Base-by-base conservation (phyloP, 495 filamentous ascomycete species). In the Lasiosphaeria hispida region DNA sequence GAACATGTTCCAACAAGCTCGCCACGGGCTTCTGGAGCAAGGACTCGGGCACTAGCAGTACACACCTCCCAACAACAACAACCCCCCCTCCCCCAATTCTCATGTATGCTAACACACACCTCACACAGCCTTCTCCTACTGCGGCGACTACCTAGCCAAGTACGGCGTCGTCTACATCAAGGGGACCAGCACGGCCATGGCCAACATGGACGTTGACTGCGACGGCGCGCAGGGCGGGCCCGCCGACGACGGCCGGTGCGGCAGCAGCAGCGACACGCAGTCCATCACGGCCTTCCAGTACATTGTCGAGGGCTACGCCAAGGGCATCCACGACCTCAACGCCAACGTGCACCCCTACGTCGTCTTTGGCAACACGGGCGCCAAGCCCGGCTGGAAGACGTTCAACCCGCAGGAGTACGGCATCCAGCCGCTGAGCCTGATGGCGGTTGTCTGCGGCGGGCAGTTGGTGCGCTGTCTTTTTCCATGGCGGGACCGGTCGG, bases 201-300 rank as follows among this genome's bases (percentile, higher is more conserved):
- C 72, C 30, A 75, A 83, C 67, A 87, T 88, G 83, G 85, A 88
- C 63, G 75, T 89, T 52, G 85, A 88, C 69, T 88, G 86, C 64
- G 84, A 89, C 63, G 86, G 85, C 7, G 66, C 69, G n/a, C 76
- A 83, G 54, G 65, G 70, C 9, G 63, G 70, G 4, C 65, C 67
- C 0, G 81, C 80, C 0, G 78, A 79, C 54, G 73, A 78, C 53
- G 70, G 72, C 34, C 70, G 75, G 2, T 85, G 84, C 59, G 67
- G 63, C 15, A 75, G 73, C 48, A 83, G 82, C 45, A 60, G 53
- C 1, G 75, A 77, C 39, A 82, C 77, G 1, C 84, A 89, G 64
- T 61, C 64, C 38, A 62, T 75, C 44, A 87, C 85, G 3, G 72
- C 79, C 0, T 87, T 85, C 69, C 63, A 79, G 57, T 71, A 80